Evolutionary conservation across 768 basidiomycete species (phyloP), one percentile per base, ranked within the genome.

Genomic region (Mycena alexandri): DNA sequence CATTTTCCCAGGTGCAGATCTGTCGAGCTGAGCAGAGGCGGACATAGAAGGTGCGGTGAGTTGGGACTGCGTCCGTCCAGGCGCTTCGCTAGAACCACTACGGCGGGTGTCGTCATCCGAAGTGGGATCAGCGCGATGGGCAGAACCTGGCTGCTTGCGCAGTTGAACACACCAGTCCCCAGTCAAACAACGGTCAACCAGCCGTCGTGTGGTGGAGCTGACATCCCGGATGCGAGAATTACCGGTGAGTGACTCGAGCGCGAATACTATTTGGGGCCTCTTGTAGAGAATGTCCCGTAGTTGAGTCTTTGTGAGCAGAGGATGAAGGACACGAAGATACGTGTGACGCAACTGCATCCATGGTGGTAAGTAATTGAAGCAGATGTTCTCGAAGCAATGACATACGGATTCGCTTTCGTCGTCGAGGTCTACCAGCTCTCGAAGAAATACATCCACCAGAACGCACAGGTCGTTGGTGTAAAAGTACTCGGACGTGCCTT

Each of bases 381-480:
- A 12, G 57, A n/a, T n/a, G n/a, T n/a, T n/a, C n/a, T n/a, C n/a
- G 57, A 25, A 56, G 16, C 11, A 13, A 55, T 46, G 8, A 86
- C 93, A 59, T 64, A 97, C 94, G 71, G 95, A 93, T 82, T 98
- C 96, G 65, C 90, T 91, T 38, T 98, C 96, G 65, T 98, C 96
- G 70, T 95, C 96, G 21, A 99, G 80, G 76, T 99, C 92, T 16
- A 89, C 87, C 54, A 99, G 81, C 76, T 98, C 97, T 43, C 98
- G 89, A n/a, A 99, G 84, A 74, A 99, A 98, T 1, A 99, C 98
- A 73, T 99, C 98, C 14, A 99, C 95, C 16, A 99, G 84, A 5
- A 99, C 98, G 72, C 94, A 88, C 36, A 99, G 84, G 73, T 99
- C 98, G 75, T 99, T 99, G 17, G 96, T 98, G 79, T 98, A 99